Conservation (phyloP, 768 basidiomycete genomes). For the Serendipita sp. region DNA sequence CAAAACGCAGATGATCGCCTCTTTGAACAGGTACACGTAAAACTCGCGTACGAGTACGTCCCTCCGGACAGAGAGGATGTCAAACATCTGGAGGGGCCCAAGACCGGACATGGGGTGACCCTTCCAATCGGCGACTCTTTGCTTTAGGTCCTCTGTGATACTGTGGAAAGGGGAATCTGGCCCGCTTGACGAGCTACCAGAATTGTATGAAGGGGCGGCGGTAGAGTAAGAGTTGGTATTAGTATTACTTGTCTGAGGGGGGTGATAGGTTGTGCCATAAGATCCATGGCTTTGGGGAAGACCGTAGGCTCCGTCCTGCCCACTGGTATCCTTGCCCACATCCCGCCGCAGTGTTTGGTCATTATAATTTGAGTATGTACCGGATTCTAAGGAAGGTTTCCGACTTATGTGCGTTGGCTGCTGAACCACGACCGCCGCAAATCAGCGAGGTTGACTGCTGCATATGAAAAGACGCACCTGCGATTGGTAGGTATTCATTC, state of each 20-base stretch:
- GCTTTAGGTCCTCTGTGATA: constrained; percentile 78
- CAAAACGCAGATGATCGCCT: constrained; percentile 95
- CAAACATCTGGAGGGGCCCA: constrained; percentile 83
- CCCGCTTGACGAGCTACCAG: neutral
- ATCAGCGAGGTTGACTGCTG: neutral
- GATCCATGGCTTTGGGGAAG: neutral
- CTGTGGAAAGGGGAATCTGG: constrained; percentile 49
- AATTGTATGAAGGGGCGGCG: neutral
- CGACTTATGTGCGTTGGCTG: neutral
- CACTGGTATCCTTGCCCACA: neutral
- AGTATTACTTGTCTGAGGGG: neutral
- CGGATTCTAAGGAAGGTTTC: constrained; percentile 1
- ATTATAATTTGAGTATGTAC: neutral
- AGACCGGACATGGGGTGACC: constrained; percentile 73
- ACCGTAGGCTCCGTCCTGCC: neutral
- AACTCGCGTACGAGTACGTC: constrained; percentile 87
- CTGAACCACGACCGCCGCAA: neutral
- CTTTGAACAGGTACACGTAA: constrained; percentile 91
- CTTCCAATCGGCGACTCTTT: constrained; percentile 92
- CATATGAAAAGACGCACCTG: neutral
- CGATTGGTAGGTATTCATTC: neutral
- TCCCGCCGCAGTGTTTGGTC: neutral
- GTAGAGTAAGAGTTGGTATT: constrained; percentile 1
- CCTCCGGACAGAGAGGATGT: constrained; percentile 74
- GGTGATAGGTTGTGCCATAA: too few species aligned